Evolutionary conservation across 2,329 filamentous ascomycete genomes (phyloP).

Genomic region (Aspergillus unguis): DNA sequence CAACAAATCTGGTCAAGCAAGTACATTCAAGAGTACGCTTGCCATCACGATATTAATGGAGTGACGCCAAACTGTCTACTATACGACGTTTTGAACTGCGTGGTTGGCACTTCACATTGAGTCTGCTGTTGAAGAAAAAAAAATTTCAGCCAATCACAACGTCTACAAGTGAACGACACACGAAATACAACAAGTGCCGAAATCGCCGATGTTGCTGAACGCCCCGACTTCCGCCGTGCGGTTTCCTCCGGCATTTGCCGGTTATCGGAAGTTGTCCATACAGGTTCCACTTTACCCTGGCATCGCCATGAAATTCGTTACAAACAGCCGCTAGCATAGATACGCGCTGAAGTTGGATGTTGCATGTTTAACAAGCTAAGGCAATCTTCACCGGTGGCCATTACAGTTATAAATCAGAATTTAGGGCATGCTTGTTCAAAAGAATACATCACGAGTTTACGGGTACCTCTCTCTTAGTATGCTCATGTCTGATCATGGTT

Average conservation of each 20-base stretch:
- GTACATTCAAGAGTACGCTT: neutral
- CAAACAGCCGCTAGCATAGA: slow-evolving; percentile 17
- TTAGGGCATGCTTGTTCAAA: neutral
- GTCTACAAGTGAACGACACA: slow-evolving; percentile 13
- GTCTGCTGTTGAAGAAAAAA: slow-evolving; percentile 2
- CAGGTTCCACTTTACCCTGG: slow-evolving; percentile 17
- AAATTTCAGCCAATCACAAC: slow-evolving; percentile 19
- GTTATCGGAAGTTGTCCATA: slow-evolving; percentile 24
- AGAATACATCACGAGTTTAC: neutral
- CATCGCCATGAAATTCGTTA: slow-evolving; percentile 27
- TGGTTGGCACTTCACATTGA: neutral
- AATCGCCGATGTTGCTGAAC: slow-evolving; percentile 23
- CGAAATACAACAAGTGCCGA: slow-evolving; percentile 28
- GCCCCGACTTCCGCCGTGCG: slow-evolving; percentile 23
- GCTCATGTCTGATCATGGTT: too few species aligned
- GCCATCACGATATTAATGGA: neutral
- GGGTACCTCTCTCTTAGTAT: too few species aligned
- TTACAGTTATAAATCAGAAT: neutral
- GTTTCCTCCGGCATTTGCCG: slow-evolving; percentile 23
- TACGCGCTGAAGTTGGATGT: neutral
- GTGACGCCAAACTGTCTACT: too few species aligned
- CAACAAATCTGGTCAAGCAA: neutral
- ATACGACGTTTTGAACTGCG: neutral
- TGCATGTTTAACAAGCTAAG: neutral
- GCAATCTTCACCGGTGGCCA: slow-evolving; percentile 1